Percentiles rank a stretch among this genome's conserved stretches.
Evolutionary conservation across 176 grass and related monocot species (phyloP).

Genomic region (Phragmites australis): DNA sequence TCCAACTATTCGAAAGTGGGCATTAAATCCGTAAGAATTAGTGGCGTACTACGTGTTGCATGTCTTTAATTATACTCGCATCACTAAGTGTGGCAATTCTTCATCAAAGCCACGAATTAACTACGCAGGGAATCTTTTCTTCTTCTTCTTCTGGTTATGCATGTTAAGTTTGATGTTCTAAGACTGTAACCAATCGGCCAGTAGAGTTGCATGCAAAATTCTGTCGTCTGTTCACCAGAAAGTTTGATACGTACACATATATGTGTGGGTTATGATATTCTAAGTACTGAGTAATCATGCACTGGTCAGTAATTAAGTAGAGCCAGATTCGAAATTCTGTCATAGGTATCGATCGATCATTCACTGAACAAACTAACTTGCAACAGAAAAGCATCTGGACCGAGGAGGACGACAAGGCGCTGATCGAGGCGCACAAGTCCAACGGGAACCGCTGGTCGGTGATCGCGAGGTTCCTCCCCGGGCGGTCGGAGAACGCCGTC

Average conservation of each 20-base stretch:
- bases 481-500: too few relatives aligned
- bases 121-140: not conserved
- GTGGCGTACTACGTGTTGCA: constrained; percentile 14
- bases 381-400: constrained; percentile 71
- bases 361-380: not conserved
- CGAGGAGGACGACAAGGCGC: constrained; percentile 56
- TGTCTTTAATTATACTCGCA: constrained; percentile 24
- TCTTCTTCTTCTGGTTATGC: not conserved
- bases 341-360: not conserved
- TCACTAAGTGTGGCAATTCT: constrained; percentile 33
- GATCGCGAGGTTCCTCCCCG: constrained; percentile 50
- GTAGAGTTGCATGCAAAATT: not conserved
- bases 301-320: too few relatives aligned
- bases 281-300: too few relatives aligned
- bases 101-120: too few relatives aligned
- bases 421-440: constrained; percentile 53
- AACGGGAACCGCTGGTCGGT: constrained; percentile 73
- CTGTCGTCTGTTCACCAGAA: not conserved
- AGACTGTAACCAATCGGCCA: too few relatives aligned
- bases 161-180: not conserved
- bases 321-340: too few relatives aligned
- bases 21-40: too few relatives aligned
- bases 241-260: too few relatives aligned
- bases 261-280: not conserved
- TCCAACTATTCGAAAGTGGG: not conserved